phyloP scores from a whole-genome alignment of 164 flowering plant genomes.

The Magnolia sinica region DNA sequence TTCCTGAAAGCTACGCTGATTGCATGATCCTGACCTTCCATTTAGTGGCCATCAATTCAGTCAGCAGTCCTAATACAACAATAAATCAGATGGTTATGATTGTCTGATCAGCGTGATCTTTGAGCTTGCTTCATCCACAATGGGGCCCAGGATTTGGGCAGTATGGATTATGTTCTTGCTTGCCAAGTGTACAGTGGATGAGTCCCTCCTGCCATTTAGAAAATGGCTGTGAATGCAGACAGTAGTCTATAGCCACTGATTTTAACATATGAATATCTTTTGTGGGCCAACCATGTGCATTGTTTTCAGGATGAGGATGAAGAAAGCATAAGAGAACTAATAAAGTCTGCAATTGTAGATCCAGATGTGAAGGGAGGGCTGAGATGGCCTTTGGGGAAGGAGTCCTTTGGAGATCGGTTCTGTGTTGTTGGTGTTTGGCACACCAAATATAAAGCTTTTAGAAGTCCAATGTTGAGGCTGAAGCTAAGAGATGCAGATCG shows the following conservation, averaged over 20 bases:
- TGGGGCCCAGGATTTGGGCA: neutral
- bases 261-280: neutral
- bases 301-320: slow-evolving; percentile 50
- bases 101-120: neutral
- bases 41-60: neutral
- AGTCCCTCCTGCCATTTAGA: neutral
- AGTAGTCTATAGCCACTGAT: neutral
- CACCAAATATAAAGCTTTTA: slow-evolving; percentile 30
- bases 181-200: neutral
- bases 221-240: too few relatives aligned
- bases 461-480: slow-evolving; percentile 29
- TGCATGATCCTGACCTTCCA: neutral
- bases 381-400: slow-evolving; percentile 59
- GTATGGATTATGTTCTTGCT: neutral
- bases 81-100: too few relatives aligned
- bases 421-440: slow-evolving; percentile 49
- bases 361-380: slow-evolving; percentile 49
- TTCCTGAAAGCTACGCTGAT: neutral
- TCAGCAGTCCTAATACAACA: neutral
- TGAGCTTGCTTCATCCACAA: neutral
- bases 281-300: neutral
- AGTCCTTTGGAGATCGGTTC: slow-evolving; percentile 35
- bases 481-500: slow-evolving; percentile 51
- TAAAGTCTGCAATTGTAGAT: slow-evolving; percentile 47
- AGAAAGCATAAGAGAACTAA: slow-evolving; percentile 28